phyloP scores from a whole-genome alignment of 2,329 filamentous ascomycete genomes.

The Chrysosporium keratinophilum region DNA sequence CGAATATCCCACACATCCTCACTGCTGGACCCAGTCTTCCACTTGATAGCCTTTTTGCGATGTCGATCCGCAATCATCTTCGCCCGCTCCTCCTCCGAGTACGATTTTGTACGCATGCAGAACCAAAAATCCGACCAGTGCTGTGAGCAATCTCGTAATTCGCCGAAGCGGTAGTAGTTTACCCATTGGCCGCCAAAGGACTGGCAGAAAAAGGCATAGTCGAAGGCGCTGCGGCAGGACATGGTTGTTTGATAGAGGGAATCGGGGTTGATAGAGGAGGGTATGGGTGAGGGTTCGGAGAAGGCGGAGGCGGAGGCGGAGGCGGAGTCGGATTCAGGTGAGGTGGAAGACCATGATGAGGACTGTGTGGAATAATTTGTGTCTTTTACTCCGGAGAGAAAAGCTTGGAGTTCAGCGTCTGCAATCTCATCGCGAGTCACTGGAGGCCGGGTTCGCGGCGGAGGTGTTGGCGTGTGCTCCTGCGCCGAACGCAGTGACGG shows the following conservation, averaged over 20 bases:
- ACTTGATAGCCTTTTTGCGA: slow-evolving; percentile 54
- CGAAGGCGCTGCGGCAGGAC: slow-evolving; percentile 84
- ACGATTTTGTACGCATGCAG: slow-evolving; percentile 75
- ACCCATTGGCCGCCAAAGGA: slow-evolving; percentile 85
- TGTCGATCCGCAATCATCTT: slow-evolving; percentile 56
- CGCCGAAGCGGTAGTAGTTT: slow-evolving; percentile 78
- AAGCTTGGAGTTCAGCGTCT: slow-evolving; percentile 45
- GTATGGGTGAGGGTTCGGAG: slow-evolving; percentile 13
- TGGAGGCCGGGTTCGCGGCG: background rate
- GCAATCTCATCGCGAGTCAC: slow-evolving; percentile 37
- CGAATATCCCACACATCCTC: slow-evolving; percentile 84
- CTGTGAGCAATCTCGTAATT: slow-evolving; percentile 64
- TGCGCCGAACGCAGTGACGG: background rate
- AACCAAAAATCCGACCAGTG: slow-evolving; percentile 95
- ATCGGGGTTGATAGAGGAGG: slow-evolving; percentile 45
- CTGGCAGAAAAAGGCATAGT: slow-evolving; percentile 88
- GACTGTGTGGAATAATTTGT: slow-evolving; percentile 17
- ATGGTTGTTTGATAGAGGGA: slow-evolving; percentile 68
- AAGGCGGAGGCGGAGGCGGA: slow-evolving; percentile 10
- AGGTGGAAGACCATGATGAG: slow-evolving; percentile 8
- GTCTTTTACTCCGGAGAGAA: slow-evolving; percentile 42
- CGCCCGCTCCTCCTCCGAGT: slow-evolving; percentile 49
- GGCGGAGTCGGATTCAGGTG: background rate
- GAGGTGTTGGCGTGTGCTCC: background rate
- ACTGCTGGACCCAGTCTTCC: slow-evolving; percentile 61